Base-by-base conservation (phyloP, 225 moss, liverwort and hornwort species). In the Anthoceros angustus region DNA sequence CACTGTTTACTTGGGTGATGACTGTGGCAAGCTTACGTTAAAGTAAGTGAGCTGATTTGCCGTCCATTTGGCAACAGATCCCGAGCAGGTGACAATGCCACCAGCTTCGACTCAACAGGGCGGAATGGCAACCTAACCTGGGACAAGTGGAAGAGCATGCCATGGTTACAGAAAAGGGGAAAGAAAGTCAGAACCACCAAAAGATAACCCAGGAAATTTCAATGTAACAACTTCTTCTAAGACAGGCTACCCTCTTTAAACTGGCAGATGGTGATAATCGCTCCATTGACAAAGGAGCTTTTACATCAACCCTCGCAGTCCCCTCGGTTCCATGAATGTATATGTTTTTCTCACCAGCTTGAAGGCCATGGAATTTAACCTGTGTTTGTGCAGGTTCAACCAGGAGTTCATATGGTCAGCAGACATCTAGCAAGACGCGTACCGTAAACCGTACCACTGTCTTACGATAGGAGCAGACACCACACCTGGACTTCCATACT, bases 321-420 rank as follows among this genome's bases (percentile, higher is more conserved):
- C 46, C 66, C 66, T 95, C 91, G 67, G 79, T 88, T 62, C 95
- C 95, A 67, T 83, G 88, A 9, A 95, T 71, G 68, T 82, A 69
- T 55, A 95, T 70, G 55, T 91, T 81, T 49, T 79, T 78, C 63
- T 91, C 78, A 63, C 70, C 75, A 38, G 88, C 80, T 62, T 80
- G 78, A 61, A 95, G 79, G 66, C 95, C 91, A 76, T 91, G 95
- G 80, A 85, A 95, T 65, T 88, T 90, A 64, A 95, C 84, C 95
- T 95, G 78, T 67, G 65, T 71, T 63, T 45, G 32, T 39, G 18
- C n/a, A 72, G 68, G 76, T 25, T 69, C 21, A 63, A 41, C 7
- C 65, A 55, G 48, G 38, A 46, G 39, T 43, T 61, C 18, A 32
- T 60, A 20, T 7, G n/a, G 23, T 20, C 0, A 9, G 23, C 14